Percentiles rank a stretch among this genome's conserved stretches.
Conservation (phyloP, 257 asterid genomes). For the Haberlea rhodopensis region DNA sequence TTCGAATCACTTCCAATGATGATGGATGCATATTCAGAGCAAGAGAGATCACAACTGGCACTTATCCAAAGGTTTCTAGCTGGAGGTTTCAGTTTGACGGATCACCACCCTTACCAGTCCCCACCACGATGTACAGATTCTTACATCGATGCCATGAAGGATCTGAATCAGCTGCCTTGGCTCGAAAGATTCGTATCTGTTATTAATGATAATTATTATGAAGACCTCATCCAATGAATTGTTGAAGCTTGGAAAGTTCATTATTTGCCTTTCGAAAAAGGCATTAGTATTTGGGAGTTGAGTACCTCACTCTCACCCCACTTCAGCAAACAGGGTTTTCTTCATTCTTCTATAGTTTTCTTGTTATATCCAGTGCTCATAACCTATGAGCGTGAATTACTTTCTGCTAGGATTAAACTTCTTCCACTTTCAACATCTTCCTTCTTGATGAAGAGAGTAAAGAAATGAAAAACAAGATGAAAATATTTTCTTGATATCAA, state of each 20-base stretch:
- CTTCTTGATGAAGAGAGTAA: too few species aligned
- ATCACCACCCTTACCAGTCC: slow-evolving; percentile 55
- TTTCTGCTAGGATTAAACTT: too few species aligned
- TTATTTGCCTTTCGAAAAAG: not conserved
- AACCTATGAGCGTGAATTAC: too few species aligned
- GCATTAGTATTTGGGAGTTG: too few species aligned
- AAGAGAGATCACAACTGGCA: slow-evolving; percentile 91
- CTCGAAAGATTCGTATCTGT: slow-evolving; percentile 92
- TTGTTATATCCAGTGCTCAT: too few species aligned
- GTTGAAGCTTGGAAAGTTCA: slow-evolving; percentile 12
- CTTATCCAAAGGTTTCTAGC: slow-evolving; percentile 87
- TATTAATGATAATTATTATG: slow-evolving; percentile 76
- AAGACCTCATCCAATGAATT: slow-evolving; percentile 59
- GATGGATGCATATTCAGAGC: slow-evolving; percentile 88
- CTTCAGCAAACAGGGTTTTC: too few species aligned
- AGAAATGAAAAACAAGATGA: too few species aligned
- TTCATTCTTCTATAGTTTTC: not conserved
- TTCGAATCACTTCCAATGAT: slow-evolving; percentile 64
- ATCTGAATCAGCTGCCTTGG: slow-evolving; percentile 96
- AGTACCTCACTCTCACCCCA: too few species aligned
- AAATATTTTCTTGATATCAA: too few species aligned
- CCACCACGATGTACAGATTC: slow-evolving; percentile 75
- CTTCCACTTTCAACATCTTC: too few species aligned
- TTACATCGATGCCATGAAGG: slow-evolving; percentile 85
- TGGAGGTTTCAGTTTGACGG: slow-evolving; percentile 73